Conservation (phyloP, 2,329 filamentous ascomycete species). For the Aspergillus eucalypticola region DNA sequence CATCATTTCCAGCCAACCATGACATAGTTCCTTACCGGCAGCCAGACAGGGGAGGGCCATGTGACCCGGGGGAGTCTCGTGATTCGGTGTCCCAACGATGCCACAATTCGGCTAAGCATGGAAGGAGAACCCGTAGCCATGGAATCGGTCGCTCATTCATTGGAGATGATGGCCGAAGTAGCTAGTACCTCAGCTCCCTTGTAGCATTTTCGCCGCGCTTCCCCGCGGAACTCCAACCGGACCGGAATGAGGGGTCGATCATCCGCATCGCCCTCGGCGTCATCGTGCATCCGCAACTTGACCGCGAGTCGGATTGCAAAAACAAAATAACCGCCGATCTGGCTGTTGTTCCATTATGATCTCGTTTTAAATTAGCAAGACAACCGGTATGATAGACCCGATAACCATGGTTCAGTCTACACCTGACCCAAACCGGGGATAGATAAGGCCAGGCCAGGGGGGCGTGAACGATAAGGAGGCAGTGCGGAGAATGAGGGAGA, state of each 20-base stretch:
- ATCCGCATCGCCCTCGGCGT: slow-evolving; percentile 3
- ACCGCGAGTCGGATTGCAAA: not conserved
- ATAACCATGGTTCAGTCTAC: not conserved
- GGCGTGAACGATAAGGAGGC: slow-evolving; percentile 25
- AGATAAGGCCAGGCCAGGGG: not conserved
- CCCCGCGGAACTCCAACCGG: not conserved
- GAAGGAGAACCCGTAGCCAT: not conserved
- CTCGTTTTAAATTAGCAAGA: not conserved
- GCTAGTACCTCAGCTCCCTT: too few species aligned
- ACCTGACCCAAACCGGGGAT: not conserved
- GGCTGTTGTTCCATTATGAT: not conserved
- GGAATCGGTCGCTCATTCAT: not conserved
- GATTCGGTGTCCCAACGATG: not conserved
- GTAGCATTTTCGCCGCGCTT: not conserved
- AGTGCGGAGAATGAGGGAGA: slow-evolving; percentile 27
- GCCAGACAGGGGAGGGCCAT: not conserved
- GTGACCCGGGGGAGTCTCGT: not conserved
- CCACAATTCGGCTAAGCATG: not conserved
- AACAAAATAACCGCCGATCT: not conserved
- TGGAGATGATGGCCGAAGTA: not conserved
- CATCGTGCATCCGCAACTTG: not conserved
- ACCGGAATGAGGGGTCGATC: slow-evolving; percentile 9
- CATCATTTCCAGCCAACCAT: too few species aligned
- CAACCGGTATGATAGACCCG: not conserved
- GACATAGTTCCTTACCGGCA: not conserved